Evolutionary conservation across 2,329 filamentous ascomycete species (phyloP), one percentile per base, ranked within the genome.

Genomic region (Pseudogymnoascus sp.): DNA sequence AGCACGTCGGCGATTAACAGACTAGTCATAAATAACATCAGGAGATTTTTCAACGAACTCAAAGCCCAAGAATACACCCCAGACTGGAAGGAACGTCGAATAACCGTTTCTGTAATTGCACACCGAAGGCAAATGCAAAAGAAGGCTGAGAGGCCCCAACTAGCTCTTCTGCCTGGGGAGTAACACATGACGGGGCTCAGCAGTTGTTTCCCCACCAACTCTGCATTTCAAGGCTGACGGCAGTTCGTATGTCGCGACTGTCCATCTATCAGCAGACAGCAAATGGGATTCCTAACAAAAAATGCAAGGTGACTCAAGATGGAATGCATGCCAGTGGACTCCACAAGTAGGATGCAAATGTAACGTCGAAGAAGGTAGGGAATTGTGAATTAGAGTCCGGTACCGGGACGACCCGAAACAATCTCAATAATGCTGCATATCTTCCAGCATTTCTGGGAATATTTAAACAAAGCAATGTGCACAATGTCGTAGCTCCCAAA

Each of bases 191-290:
- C 49, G 16, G 49, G 49, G 49, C 49, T 56, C 28, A 56, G 9
- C 49, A 14, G 9, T 21, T 21, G 31, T 6, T 36, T 21, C 28
- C 28, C 49, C 28, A 56, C 49, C 49, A 56, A 56, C 49, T 14
- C n/a, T 56, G 49, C 49, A 56, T 56, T 56, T n/a, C 49, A 21
- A 34, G 49, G 49, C 49, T 56, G 49, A 56, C 49, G 49, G 16
- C 28, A 34, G 49, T 56, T 56, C 28, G 16, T 34, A 56, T 56
- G 49, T 34, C 49, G 49, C 49, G 5, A 56, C 49, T 36, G 16
- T 56, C 49, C 16, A 56, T 56, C 49, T 56, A 56, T 56, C 49
- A 56, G 28, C 28, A 56, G 49, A 56, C 49, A 56, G 28, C 5
- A 56, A 56, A 56, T 36, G 49, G 25, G 21, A 56, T 56, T 34